Evolutionary conservation across 179 eudicot species (phyloP).

Genomic region (Beta lomatogona): DNA sequence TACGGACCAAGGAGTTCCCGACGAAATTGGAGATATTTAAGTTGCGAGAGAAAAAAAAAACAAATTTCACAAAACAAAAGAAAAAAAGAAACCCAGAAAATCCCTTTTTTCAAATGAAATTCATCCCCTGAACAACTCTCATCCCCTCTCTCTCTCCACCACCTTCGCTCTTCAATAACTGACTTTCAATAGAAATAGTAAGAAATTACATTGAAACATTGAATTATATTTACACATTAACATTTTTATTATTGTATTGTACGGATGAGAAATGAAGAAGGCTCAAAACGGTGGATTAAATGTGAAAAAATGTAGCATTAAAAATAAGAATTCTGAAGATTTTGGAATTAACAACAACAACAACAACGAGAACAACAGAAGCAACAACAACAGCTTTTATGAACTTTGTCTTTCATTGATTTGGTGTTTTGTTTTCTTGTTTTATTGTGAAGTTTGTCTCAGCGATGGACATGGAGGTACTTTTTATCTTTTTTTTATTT

Average conservation of each 20-base stretch:
- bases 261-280: constrained; percentile 57
- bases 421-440: constrained; percentile 66
- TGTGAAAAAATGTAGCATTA: constrained; percentile 21
- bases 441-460: constrained; percentile 63
- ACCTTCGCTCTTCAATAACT: background rate
- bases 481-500: background rate
- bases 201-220: no score
- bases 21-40: constrained; percentile 23
- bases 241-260: background rate
- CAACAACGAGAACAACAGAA: background rate
- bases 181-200: background rate
- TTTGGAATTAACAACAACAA: background rate
- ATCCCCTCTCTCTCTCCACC: background rate
- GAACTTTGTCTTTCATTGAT: constrained; percentile 57
- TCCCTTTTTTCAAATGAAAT: background rate
- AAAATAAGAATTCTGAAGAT: background rate
- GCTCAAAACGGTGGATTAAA: constrained; percentile 30
- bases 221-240: no score
- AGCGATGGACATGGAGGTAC: constrained; percentile 74
- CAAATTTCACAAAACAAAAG: background rate
- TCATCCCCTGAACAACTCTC: background rate
- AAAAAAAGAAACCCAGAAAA: background rate
- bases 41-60: background rate
- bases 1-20: constrained; percentile 8
- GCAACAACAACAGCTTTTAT: constrained; percentile 28